phyloP scores from a whole-genome alignment of 208 protist species.

The Acanthamoeba triangularis region DNA sequence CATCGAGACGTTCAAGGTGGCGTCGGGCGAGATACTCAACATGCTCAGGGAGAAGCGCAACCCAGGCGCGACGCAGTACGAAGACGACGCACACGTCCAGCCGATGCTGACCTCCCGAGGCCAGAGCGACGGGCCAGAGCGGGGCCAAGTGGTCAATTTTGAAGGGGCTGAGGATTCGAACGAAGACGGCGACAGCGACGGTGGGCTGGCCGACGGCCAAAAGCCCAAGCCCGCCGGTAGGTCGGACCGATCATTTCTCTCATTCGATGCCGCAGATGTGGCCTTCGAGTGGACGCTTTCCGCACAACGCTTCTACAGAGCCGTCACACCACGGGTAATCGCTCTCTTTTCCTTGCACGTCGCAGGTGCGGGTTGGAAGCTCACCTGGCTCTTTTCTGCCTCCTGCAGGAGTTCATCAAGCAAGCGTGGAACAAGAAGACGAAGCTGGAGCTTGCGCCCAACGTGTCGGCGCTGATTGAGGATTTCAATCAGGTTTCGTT shows the following conservation, averaged over 20 bases:
- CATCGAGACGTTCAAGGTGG: constrained; percentile 60
- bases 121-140: background rate
- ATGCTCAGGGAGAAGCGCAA: constrained; percentile 37
- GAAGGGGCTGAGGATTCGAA: background rate
- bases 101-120: background rate
- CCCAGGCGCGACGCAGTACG: background rate
- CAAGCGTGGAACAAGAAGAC: constrained; percentile 62
- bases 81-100: background rate
- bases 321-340: constrained; percentile 4
- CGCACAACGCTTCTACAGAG: constrained; percentile 24
- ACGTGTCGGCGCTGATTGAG: constrained; percentile 49
- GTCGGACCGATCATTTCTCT: constrained; percentile 16
- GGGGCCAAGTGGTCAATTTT: background rate
- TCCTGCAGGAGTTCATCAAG: constrained; percentile 14
- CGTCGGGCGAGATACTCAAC: constrained; percentile 64
- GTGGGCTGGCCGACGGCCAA: background rate
- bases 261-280: constrained; percentile 22
- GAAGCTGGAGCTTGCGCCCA: constrained; percentile 4
- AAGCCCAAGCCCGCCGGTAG: background rate
- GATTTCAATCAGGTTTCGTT: constrained; percentile 62
- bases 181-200: constrained; percentile 24
- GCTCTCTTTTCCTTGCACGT: background rate
- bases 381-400: background rate
- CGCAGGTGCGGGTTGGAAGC: too few relatives aligned
- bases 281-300: constrained; percentile 55